Evolutionary conservation across 1,284 basidiomycete species (phyloP), one percentile per base, ranked within the genome.

Genomic region (Marasmius oreades): DNA sequence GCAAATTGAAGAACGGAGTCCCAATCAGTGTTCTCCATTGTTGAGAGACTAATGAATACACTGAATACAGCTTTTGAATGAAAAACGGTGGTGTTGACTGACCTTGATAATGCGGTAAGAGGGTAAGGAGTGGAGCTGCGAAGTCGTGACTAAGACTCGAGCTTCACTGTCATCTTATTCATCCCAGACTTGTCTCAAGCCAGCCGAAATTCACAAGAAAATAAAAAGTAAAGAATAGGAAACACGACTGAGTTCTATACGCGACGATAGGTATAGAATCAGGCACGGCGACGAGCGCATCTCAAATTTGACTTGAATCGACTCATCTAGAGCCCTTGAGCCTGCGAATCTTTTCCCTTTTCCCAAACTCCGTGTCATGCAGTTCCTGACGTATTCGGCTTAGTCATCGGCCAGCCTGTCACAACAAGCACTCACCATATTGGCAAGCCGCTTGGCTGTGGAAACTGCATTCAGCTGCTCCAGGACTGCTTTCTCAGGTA

Each of bases 381-480:
- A 99, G 78, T 72, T 93, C 90, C 93, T 95, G n/a, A n/a, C n/a
- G 70, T 24, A 39, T 47, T 62, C 14, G 63, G 37, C 34, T 26
- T 46, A 33, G 34, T 31, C 28, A 14, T 42, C 42, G 23, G 34
- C 44, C 18, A 52, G 26, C 46, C n/a, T n/a, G n/a, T n/a, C n/a
- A n/a, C n/a, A n/a, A n/a, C n/a, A n/a, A n/a, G n/a, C n/a, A 36
- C 81, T 66, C 66, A 94, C 95, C 93, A 98, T 96, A 52, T 88
- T 92, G 0, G 97, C 96, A 34, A 98, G 76, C 28, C 96, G 82
- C 72, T 98, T 95, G 0, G 96, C 96, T 0, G 92, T 92, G 5
- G 92, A 91, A 10, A 99, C 94, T 16, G 75, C 75, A 69, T 96
- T 98, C 53, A 99, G 74, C 59, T 89, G 84, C 63, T 95, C 91